A percentile compares a stretch with the other conserved stretches of the same genome.
These are phyloP conservation scores for Amaranthus tricolor DNA, from an alignment of 179 eudicot genomes.

Conservation along the genomic window DNA sequence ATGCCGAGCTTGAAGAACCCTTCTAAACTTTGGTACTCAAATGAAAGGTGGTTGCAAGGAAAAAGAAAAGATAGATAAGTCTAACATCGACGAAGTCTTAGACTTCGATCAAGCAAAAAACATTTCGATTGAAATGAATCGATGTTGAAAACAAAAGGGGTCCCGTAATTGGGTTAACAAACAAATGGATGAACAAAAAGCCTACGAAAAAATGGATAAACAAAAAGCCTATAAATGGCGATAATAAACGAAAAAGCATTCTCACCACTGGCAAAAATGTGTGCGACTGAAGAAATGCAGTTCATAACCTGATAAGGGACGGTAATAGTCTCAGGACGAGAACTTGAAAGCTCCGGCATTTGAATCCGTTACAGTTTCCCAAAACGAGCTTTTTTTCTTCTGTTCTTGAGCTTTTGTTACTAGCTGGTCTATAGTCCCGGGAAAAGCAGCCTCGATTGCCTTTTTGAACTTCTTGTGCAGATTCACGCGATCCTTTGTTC, in stretches of 20 bases:
- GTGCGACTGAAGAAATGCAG: not conserved
- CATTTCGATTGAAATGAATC: not conserved
- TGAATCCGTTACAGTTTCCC: constrained; percentile 81
- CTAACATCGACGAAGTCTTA: too few species aligned
- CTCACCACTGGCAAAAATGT: not conserved
- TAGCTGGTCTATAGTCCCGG: constrained; percentile 65
- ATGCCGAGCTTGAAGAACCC: too few species aligned
- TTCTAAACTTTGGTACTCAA: too few species aligned
- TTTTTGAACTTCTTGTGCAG: constrained; percentile 71
- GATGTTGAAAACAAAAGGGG: not conserved
- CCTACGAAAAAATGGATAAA: not conserved
- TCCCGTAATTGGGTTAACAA: not conserved
- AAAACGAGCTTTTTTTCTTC: constrained; percentile 58
- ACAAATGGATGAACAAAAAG: not conserved
- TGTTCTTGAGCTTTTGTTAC: constrained; percentile 51
- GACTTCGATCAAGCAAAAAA: not conserved
- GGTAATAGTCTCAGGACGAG: constrained; percentile 42
- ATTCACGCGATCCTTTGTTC: constrained; percentile 81
- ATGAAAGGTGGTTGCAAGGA: too few species aligned
- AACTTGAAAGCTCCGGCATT: constrained; percentile 81
- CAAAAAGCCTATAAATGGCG: not conserved
- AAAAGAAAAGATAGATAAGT: too few species aligned
- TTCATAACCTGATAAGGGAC: not conserved
- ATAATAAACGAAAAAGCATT: not conserved
- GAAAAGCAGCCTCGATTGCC: constrained; percentile 69